Evolutionary conservation across 805 yeast genomes (phyloP), one percentile per base, ranked within the genome.

Genomic region (Candida manassasensis): DNA sequence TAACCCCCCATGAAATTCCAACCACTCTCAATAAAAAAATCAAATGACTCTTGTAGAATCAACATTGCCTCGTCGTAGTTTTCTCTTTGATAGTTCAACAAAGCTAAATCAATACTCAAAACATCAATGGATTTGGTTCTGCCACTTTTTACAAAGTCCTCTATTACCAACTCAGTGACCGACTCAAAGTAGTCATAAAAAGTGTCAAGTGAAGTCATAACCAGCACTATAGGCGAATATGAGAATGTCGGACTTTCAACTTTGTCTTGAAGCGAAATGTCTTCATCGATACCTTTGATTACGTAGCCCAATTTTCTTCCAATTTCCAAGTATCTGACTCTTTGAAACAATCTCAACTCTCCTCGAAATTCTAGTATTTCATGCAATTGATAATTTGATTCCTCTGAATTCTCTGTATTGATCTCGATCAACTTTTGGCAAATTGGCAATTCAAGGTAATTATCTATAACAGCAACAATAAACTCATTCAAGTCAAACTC

Each of bases 81-180:
- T 3, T 71, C 59, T 19, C 66, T 61, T 44, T 75, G 77, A 51
- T 75, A 80, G 40, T 81, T 79, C 12, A 87, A 57, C 8, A 83
- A 52, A 0, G 95, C 96, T 35, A 87, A 69, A 43, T 90, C 96
- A 5, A 85, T 75, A 1, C 89, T 79, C 11, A 93, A 63, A 4
- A 81, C 66, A 48, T 84, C 89, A 5, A 84, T 79, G 0, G 86
- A 71, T 42, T 90, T 71, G 11, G 77, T 71, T 38, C 86, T 67
- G 11, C 54, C 57, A 3, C 83, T 72, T 1, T 52, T 43, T 4
- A 73, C 67, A 43, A 74, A 82, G 29, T 73, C 73, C 12, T 61
- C 59, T 12, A 80, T 73, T 0, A 81, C 74, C 0, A 63, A 56
- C 37, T 75, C 76, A 0, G 95, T 84, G 12, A 77, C 53, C 1